phyloP scores from a whole-genome alignment of 2,329 filamentous ascomycete genomes.

The Neofusicoccum kwambonambiense region DNA sequence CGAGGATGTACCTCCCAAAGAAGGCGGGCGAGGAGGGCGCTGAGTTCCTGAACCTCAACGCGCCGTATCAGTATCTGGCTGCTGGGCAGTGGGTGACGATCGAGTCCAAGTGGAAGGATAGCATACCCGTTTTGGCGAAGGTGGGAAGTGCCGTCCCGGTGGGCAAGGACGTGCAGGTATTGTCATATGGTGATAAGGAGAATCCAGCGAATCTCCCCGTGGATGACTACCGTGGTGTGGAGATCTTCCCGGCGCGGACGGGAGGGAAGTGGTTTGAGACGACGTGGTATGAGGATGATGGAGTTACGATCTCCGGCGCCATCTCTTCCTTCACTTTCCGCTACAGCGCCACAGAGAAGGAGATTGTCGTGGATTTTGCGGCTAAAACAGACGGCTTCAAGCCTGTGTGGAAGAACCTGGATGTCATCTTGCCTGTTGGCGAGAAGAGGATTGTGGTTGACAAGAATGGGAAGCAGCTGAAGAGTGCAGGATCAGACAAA shows the following conservation, averaged over 20 bases:
- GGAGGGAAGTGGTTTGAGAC: conserved; percentile 37
- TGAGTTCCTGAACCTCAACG: conserved; percentile 63
- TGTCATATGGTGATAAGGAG: conserved; percentile 50
- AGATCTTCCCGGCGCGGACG: conserved; percentile 55
- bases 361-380: conserved; percentile 45
- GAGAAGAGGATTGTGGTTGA: conserved; percentile 41
- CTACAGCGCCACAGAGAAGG: conserved; percentile 39
- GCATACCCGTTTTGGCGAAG: conserved; percentile 57
- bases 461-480: not conserved
- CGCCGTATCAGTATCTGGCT: conserved; percentile 57
- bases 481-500: not conserved
- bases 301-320: conserved; percentile 43
- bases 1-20: conserved; percentile 62
- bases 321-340: conserved; percentile 30
- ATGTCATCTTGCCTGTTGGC: conserved; percentile 52
- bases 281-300: conserved; percentile 59
- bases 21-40: conserved; percentile 42
- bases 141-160: conserved; percentile 56
- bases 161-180: conserved; percentile 52
- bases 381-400: conserved; percentile 43
- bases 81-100: conserved; percentile 56
- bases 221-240: conserved; percentile 57
- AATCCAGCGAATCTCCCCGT: conserved; percentile 47
- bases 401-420: conserved; percentile 51
- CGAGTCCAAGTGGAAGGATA: conserved; percentile 51